Evolutionary conservation across 768 basidiomycete genomes (phyloP).

Genomic region (Leccinellum luteum): DNA sequence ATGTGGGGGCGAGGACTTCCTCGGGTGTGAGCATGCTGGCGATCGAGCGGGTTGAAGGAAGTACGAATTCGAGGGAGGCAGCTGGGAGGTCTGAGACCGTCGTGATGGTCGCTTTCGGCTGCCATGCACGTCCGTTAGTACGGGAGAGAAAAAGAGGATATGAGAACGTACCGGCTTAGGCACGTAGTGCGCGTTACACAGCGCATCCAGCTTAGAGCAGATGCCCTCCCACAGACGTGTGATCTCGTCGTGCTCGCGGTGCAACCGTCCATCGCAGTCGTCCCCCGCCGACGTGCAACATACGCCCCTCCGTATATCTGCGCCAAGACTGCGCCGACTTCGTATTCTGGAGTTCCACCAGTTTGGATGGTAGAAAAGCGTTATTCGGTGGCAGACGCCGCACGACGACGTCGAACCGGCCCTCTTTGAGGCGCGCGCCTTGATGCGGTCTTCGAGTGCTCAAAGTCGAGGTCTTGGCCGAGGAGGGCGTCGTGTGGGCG

Average conservation of each 20-base stretch:
- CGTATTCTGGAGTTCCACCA: constrained; percentile 86
- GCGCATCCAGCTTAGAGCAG: constrained; percentile 84
- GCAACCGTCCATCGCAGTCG: constrained; percentile 84
- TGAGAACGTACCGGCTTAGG: constrained; percentile 76
- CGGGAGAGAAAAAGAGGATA: background rate
- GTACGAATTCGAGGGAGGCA: constrained; percentile 82
- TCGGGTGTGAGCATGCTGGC: constrained; percentile 89
- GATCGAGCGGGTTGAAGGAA: constrained; percentile 77
- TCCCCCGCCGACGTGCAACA: constrained; percentile 50
- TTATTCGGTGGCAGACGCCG: constrained; percentile 60
- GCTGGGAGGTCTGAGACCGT: constrained; percentile 81
- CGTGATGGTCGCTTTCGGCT: constrained; percentile 90
- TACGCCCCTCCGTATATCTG: constrained; percentile 97
- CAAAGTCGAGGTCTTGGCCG: constrained; percentile 94
- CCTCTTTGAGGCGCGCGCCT: constrained; percentile 80
- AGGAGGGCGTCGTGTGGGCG: constrained; percentile 90
- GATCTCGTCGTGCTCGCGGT: constrained; percentile 87
- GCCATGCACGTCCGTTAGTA: background rate
- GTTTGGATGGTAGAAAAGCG: constrained; percentile 88
- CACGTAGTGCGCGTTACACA: constrained; percentile 93
- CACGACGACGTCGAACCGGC: constrained; percentile 87
- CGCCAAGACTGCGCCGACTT: constrained; percentile 89
- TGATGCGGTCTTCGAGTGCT: constrained; percentile 93
- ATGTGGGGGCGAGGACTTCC: constrained; percentile 69
- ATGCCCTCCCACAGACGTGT: constrained; percentile 82